Evolutionary conservation across 345 rosid genomes (phyloP).

Genomic region (Lepidium aucheri): DNA sequence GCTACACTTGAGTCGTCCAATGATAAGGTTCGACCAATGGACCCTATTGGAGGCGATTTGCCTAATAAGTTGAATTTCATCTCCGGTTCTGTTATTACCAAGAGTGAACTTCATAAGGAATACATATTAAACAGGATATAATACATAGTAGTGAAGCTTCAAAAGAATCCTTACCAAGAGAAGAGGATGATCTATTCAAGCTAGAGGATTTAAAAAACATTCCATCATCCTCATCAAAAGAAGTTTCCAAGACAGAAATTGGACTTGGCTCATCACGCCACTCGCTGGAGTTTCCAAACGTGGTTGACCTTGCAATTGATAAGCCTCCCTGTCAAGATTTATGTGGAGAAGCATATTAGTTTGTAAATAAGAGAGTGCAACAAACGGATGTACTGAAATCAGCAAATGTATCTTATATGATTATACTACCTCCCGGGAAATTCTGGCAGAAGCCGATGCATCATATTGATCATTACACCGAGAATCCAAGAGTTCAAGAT

Average conservation of each 20-base stretch:
- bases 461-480: slow-evolving; percentile 6
- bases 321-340: slow-evolving; percentile 26
- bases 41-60: slow-evolving; percentile 32
- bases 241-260: slow-evolving; percentile 46
- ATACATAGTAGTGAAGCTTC: not conserved
- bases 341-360: not conserved
- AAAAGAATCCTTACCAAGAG: slow-evolving; percentile 29
- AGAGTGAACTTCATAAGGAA: not conserved
- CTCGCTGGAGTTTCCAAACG: slow-evolving; percentile 27
- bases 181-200: slow-evolving; percentile 19
- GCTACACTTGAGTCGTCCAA: slow-evolving; percentile 17
- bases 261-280: slow-evolving; percentile 64
- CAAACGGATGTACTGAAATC: not conserved
- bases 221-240: slow-evolving; percentile 49
- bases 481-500: slow-evolving; percentile 23
- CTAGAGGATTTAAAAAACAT: slow-evolving; percentile 29
- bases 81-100: slow-evolving; percentile 28
- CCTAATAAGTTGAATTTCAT: slow-evolving; percentile 38
- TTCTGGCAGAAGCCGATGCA: slow-evolving; percentile 14
- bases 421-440: slow-evolving; percentile 12
- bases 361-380: not conserved
- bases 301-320: slow-evolving; percentile 22
- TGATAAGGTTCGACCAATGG: slow-evolving; percentile 19
- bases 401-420: not conserved
- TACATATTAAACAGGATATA: not conserved